Percentiles rank a stretch among this genome's conserved stretches.
These are phyloP conservation scores for Chlorencoelia australis DNA, from an alignment of 2,329 filamentous ascomycete genomes.

Conservation along the genomic window DNA sequence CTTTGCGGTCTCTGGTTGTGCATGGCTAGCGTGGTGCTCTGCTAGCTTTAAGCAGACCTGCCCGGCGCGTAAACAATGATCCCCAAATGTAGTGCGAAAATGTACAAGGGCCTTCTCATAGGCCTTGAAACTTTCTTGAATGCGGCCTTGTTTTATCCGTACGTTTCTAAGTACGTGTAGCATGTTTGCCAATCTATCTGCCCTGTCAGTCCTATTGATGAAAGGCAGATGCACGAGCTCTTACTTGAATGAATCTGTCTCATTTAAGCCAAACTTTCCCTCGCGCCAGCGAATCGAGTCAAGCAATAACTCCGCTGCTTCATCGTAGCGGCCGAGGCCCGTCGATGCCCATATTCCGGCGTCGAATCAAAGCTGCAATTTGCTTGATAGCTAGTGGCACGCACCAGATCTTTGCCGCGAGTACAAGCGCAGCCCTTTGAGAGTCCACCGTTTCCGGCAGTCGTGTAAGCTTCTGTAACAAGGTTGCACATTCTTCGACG, in stretches of 20 bases:
- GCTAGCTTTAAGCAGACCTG: not conserved
- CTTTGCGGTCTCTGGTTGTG: not conserved
- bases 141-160: not conserved
- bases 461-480: not conserved
- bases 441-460: too few species aligned
- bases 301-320: not conserved
- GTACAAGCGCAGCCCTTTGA: too few species aligned
- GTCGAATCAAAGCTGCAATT: conserved; percentile 6
- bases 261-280: not conserved
- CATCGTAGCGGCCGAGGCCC: not conserved
- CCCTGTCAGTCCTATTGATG: not conserved
- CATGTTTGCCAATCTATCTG: not conserved
- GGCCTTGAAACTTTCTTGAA: not conserved
- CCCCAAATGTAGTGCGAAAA: not conserved
- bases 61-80: not conserved
- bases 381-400: conserved; percentile 8
- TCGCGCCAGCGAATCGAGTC: not conserved
- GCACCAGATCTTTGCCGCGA: not conserved
- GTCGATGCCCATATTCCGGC: not conserved
- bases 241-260: not conserved
- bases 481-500: not conserved
- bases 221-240: not conserved
- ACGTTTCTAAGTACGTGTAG: not conserved
- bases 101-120: not conserved
- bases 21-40: not conserved